Evolutionary conservation across 495 filamentous ascomycete genomes (phyloP).

Genomic region (Staphylotrichum longicolle): DNA sequence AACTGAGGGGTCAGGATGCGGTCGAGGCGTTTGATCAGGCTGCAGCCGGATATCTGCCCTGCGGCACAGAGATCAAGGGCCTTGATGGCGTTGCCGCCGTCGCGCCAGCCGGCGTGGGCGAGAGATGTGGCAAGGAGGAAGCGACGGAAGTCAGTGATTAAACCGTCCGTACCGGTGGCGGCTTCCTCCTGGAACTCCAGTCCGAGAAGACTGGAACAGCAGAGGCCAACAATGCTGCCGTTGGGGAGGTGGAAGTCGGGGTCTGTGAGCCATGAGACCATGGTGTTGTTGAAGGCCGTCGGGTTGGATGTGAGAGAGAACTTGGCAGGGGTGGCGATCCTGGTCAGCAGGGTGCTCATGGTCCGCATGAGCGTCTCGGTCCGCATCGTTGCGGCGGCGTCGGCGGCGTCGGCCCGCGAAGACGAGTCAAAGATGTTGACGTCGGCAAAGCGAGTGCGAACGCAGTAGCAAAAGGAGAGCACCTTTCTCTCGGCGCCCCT

Average conservation of each 20-base stretch:
- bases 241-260: conserved; percentile 27
- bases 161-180: conserved; percentile 14
- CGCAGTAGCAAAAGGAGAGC: conserved; percentile 32
- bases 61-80: conserved; percentile 17
- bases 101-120: conserved; percentile 27
- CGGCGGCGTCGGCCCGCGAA: neutral
- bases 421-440: conserved; percentile 32
- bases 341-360: conserved; percentile 30
- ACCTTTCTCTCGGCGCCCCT: conserved; percentile 28
- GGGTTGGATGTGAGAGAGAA: conserved; percentile 23
- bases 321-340: conserved; percentile 29
- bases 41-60: conserved; percentile 30
- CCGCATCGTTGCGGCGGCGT: conserved; percentile 23
- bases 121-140: conserved; percentile 34
- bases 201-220: conserved; percentile 32
- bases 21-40: conserved; percentile 32
- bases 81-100: conserved; percentile 8
- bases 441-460: conserved; percentile 29
- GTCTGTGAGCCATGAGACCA: conserved; percentile 33
- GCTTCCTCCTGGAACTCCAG: conserved; percentile 29
- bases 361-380: conserved; percentile 26
- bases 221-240: conserved; percentile 33
- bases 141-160: conserved; percentile 28
- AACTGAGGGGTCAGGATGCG: conserved; percentile 34
- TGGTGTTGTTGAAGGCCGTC: conserved; percentile 27